Evolutionary conservation across 257 asterid genomes (phyloP).

Genomic region (Plectranthus barbatus): DNA sequence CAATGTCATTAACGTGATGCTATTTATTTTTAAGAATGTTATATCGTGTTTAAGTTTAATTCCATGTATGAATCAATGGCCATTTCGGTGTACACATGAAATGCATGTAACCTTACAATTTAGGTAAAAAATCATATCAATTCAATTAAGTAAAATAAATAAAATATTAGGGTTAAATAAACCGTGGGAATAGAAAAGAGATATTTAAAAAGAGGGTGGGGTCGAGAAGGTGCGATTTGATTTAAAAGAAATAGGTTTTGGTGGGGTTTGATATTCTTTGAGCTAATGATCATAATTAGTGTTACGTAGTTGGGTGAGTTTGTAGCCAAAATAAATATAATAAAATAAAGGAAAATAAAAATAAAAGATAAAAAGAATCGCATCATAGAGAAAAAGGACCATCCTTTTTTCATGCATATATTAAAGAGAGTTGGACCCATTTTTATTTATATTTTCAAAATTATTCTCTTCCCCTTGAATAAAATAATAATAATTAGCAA

Average conservation of each 20-base stretch:
- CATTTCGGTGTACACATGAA: too few species aligned
- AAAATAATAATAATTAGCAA: neutral
- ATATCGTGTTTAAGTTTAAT: too few species aligned
- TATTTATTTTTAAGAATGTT: too few species aligned
- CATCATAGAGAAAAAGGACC: constrained; percentile 31
- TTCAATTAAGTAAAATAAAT: too few species aligned
- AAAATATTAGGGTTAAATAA: too few species aligned
- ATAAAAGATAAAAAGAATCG: constrained; percentile 59
- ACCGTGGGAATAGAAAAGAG: too few species aligned
- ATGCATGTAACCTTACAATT: too few species aligned
- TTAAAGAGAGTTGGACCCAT: constrained; percentile 52
- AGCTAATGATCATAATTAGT: constrained; percentile 18
- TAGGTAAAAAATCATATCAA: too few species aligned
- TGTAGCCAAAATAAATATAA: constrained; percentile 36
- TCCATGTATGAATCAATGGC: too few species aligned
- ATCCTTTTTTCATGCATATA: constrained; percentile 41
- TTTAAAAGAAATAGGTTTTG: constrained; percentile 15
- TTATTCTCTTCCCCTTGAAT: constrained; percentile 26
- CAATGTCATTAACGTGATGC: too few species aligned
- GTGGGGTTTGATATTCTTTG: constrained; percentile 33
- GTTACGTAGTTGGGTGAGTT: constrained; percentile 49
- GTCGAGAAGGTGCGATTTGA: constrained; percentile 22
- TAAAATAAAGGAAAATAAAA: too few species aligned
- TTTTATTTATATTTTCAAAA: neutral
- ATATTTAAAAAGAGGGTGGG: constrained; percentile 12